Conservation (phyloP, 768 basidiomycete genomes). For the Clavaria fumosa region DNA sequence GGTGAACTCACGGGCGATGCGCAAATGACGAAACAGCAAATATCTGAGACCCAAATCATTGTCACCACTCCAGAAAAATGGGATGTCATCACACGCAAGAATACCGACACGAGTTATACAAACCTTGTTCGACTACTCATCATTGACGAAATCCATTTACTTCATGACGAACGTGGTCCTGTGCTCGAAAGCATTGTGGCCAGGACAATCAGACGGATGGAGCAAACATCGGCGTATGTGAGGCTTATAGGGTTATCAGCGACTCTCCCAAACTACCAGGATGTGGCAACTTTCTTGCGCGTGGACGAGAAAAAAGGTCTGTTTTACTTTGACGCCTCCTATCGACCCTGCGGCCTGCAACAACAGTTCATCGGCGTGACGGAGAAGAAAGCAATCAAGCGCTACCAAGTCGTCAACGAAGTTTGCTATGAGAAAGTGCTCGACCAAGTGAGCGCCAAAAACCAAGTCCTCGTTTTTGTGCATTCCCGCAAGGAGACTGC, state of each 20-base stretch:
- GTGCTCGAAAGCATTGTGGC: conserved; percentile 87
- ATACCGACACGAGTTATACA: conserved; percentile 91
- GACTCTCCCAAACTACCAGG: conserved; percentile 95
- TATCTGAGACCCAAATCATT: conserved; percentile 93
- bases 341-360: conserved; percentile 86
- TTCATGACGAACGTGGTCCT: conserved; percentile 97
- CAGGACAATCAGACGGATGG: conserved; percentile 83
- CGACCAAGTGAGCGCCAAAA: conserved; percentile 74
- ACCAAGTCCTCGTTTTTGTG: conserved; percentile 91
- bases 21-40: conserved; percentile 97
- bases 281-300: conserved; percentile 93
- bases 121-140: conserved; percentile 94
- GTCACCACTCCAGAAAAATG: conserved; percentile 99
- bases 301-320: conserved; percentile 85
- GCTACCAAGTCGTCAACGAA: conserved; percentile 96
- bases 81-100: conserved; percentile 98
- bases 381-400: conserved; percentile 98
- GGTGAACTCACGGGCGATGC: conserved; percentile 95
- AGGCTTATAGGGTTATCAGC: conserved; percentile 92
- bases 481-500: conserved; percentile 98
- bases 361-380: conserved; percentile 97
- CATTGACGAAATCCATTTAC: conserved; percentile 93
- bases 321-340: conserved; percentile 94
- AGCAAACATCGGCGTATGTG: conserved; percentile 86
- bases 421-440: conserved; percentile 98